A percentile compares a stretch with the other conserved stretches of the same genome.
Conservation (phyloP, 768 basidiomycete species). For the Lentinula sp. region DNA sequence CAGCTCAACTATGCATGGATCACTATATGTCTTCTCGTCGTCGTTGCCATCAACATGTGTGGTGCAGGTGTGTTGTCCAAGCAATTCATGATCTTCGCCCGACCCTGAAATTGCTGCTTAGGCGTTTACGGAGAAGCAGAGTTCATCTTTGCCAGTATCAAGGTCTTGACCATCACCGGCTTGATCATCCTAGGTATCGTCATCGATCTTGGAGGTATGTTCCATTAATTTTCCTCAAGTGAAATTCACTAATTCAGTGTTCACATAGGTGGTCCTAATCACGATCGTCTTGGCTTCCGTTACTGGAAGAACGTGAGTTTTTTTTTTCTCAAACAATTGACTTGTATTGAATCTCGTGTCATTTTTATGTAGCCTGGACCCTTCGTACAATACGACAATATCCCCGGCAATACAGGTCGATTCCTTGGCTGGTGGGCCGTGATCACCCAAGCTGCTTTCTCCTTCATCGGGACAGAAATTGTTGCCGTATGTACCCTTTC, state of each 20-base stretch:
- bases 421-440: slow-evolving; percentile 67
- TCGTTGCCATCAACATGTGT: slow-evolving; percentile 68
- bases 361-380: slow-evolving; percentile 63
- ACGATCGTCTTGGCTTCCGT: slow-evolving; percentile 53
- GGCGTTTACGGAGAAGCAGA: slow-evolving; percentile 81
- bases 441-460: slow-evolving; percentile 87
- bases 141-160: slow-evolving; percentile 72
- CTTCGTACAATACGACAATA: slow-evolving; percentile 65
- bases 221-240: background rate
- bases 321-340: slow-evolving; percentile 11
- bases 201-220: slow-evolving; percentile 69
- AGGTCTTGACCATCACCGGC: slow-evolving; percentile 80
- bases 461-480: slow-evolving; percentile 91
- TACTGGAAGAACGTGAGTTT: slow-evolving; percentile 7
- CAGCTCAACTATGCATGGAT: slow-evolving; percentile 74
- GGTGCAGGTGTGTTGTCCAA: slow-evolving; percentile 45
- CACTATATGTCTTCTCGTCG: slow-evolving; percentile 66
- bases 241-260: background rate
- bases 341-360: slow-evolving; percentile 76
- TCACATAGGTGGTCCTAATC: slow-evolving; percentile 63
- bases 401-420: slow-evolving; percentile 62
- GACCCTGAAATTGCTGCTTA: slow-evolving; percentile 7
- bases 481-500: slow-evolving; percentile 59
- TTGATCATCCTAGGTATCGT: slow-evolving; percentile 66
- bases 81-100: background rate